Evolutionary conservation across 345 rosid species (phyloP), one percentile per base, ranked within the genome.

Genomic region (Eucalyptus pauciflora): DNA sequence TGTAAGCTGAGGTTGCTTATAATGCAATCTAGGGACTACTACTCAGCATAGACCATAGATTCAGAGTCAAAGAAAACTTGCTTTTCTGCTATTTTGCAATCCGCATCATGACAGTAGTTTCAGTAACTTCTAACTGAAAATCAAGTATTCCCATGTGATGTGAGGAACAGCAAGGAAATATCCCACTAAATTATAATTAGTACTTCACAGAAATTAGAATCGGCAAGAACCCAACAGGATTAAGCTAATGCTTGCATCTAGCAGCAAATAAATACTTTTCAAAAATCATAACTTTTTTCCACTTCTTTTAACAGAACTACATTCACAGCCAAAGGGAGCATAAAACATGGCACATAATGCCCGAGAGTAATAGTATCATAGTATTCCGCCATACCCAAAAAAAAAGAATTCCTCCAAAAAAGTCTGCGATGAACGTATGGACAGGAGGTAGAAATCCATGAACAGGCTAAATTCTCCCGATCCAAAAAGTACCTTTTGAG

Each of bases 401-500:
- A 60, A 52, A 52, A 7, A 41, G 22, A 51, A 51, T 16, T 86
- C 87, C 27, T 11, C 48, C 48, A 14, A 33, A 52, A 86, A 50
- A 2, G 48, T 71, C 48, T 76, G 83, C 15, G 8, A 51, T 33
- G 15, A 86, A 51, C 24, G 46, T 31, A 12, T 52, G 2, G 62
- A 86, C 62, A 86, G 64, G 62, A 86, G 7, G 16, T 49, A 29
- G 45, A 52, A 52, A 52, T 31, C 22, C 17, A 56, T 46, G 17
- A n/a, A 51, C 29, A 11, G 29, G 13, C 83, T 76, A 41, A 37
- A 41, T 41, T 76, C 83, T 50, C 20, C 60, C 24, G 5, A 86
- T 18, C 27, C 85, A 58, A 86, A 51, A 51, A 92, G 69, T 88
- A 96, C 99, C 99, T 92, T 93, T 50, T 91, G 94, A 89, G 95